phyloP scores from a whole-genome alignment of 441 rosid genomes.

The Corymbia citriodora region DNA sequence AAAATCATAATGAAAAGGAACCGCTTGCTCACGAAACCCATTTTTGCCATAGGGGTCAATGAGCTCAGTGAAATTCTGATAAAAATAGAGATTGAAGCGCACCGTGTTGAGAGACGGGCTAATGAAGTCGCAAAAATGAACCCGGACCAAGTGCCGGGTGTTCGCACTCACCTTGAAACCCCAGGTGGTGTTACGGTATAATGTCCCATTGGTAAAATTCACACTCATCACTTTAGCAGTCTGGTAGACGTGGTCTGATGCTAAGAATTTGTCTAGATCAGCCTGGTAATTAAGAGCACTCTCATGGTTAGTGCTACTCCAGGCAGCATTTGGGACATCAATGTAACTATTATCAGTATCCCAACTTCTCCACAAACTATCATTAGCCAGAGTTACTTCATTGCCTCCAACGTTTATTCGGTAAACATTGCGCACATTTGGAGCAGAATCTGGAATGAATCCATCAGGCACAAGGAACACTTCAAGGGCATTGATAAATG shows the following conservation, averaged over 20 bases:
- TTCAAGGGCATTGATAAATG: not conserved
- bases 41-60: not conserved
- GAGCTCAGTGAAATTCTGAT: not conserved
- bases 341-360: not conserved
- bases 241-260: not conserved
- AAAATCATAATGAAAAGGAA: not conserved
- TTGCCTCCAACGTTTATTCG: not conserved
- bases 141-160: not conserved
- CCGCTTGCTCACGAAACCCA: fast-evolving
- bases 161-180: not conserved
- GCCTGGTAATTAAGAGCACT: not conserved
- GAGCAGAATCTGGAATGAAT: not conserved
- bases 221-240: not conserved
- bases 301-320: not conserved
- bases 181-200: not conserved
- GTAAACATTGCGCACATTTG: not conserved
- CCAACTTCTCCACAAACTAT: slow-evolving; percentile 3
- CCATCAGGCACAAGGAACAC: not conserved
- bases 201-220: not conserved
- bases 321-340: not conserved
- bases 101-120: not conserved
- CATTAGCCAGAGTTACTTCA: not conserved
- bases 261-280: not conserved
- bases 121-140: not conserved
- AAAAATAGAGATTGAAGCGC: not conserved